Evolutionary conservation across 768 basidiomycete genomes (phyloP).

Genomic region (Guyanaporus albipodus): DNA sequence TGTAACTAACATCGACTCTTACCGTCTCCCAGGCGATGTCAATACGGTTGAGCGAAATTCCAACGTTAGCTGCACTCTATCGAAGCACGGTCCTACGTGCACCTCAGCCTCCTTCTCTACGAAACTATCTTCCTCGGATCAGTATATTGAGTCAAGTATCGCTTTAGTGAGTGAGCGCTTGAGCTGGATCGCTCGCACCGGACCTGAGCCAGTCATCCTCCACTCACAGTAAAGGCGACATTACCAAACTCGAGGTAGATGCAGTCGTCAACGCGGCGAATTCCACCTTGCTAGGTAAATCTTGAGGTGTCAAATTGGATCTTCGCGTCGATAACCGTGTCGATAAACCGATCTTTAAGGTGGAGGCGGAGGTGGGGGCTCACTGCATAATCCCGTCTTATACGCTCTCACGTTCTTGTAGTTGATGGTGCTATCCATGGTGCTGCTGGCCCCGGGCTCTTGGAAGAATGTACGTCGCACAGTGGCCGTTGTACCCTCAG

Average conservation of each 20-base stretch:
- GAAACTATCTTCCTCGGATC: conserved; percentile 34
- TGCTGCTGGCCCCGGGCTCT: conserved; percentile 63
- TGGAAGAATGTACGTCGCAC: conserved; percentile 60
- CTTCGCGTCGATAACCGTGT: background rate
- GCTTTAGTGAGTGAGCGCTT: conserved; percentile 51
- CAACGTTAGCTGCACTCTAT: conserved; percentile 55
- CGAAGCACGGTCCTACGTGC: conserved; percentile 37
- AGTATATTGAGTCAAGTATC: conserved; percentile 54
- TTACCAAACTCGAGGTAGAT: conserved; percentile 67
- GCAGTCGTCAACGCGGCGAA: conserved; percentile 85
- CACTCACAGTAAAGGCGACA: conserved; percentile 64
- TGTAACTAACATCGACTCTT: no score
- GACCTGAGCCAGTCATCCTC: background rate
- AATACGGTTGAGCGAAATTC: conserved; percentile 43
- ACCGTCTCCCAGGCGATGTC: no score
- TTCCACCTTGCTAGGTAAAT: conserved; percentile 57
- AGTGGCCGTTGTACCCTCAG: background rate
- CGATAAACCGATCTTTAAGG: conserved; percentile 39
- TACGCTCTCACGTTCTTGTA: conserved; percentile 22
- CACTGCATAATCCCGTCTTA: background rate
- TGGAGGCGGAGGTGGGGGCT: conserved; percentile 65
- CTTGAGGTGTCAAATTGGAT: background rate
- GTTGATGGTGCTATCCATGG: conserved; percentile 82
- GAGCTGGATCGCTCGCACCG: background rate
- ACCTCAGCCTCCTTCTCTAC: conserved; percentile 19